Conservation (phyloP, 1,139 yeast genomes). For the Diutina rugosa region DNA sequence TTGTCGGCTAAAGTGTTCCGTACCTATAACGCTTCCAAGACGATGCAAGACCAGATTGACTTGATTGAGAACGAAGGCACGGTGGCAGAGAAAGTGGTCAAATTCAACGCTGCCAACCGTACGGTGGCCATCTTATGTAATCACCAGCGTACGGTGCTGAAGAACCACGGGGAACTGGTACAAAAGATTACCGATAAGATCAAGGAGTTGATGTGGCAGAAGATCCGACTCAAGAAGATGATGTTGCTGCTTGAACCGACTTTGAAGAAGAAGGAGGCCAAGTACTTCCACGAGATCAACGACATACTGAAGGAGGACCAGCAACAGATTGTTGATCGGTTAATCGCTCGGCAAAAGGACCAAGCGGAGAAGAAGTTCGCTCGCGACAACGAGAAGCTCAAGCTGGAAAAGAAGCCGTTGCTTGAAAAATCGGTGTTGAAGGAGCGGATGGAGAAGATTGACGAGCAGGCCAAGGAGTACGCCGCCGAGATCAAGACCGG, state of each 20-base stretch:
- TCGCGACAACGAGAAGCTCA: slow-evolving; percentile 67
- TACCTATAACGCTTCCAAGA: slow-evolving; percentile 91
- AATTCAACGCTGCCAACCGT: slow-evolving; percentile 88
- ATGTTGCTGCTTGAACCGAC: slow-evolving; percentile 52
- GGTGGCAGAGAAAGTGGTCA: slow-evolving; percentile 74
- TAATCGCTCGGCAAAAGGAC: slow-evolving; percentile 50
- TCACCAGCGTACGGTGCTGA: slow-evolving; percentile 89
- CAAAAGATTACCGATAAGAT: slow-evolving; percentile 68
- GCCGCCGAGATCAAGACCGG: slow-evolving; percentile 50
- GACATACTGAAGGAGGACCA: slow-evolving; percentile 59
- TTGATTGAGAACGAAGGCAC: slow-evolving; percentile 75
- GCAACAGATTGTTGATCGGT: slow-evolving; percentile 37
- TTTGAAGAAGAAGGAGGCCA: slow-evolving; percentile 36
- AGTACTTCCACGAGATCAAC: slow-evolving; percentile 58
- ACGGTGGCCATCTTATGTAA: slow-evolving; percentile 93
- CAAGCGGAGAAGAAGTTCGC: slow-evolving; percentile 51
- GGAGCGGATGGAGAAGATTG: slow-evolving; percentile 45
- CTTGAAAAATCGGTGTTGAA: slow-evolving; percentile 43
- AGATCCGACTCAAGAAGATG: slow-evolving; percentile 59
- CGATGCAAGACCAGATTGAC: slow-evolving; percentile 92
- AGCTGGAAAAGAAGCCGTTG: slow-evolving; percentile 40
- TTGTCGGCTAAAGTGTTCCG: slow-evolving; percentile 95
- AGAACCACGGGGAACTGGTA: slow-evolving; percentile 69
- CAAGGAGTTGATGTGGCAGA: slow-evolving; percentile 76
- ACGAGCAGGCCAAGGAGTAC: slow-evolving; percentile 42